These are phyloP conservation scores for Anisodus acutangulus DNA, from an alignment of 257 asterid species.

Conservation along the genomic window DNA sequence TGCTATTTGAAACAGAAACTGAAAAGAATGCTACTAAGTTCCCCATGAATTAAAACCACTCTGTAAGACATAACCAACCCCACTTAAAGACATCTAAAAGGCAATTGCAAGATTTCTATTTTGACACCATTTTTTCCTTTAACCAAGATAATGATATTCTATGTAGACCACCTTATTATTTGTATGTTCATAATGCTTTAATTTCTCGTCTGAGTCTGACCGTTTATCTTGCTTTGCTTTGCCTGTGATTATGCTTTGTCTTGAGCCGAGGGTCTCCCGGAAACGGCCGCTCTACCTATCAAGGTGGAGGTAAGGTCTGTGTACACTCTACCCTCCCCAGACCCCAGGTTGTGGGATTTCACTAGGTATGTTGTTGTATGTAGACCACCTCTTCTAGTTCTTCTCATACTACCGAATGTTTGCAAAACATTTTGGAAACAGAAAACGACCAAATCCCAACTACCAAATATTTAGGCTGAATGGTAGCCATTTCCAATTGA, in stretches of 20 bases:
- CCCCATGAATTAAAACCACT: neutral
- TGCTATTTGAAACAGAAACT: conserved; percentile 4
- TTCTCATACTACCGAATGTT: conserved; percentile 1
- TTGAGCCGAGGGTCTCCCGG: no score
- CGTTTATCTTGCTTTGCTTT: no score
- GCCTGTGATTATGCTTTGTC: no score
- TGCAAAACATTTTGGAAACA: neutral
- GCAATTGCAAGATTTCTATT: conserved; percentile 18
- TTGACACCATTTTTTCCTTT: neutral
- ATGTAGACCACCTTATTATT: neutral
- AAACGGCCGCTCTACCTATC: no score
- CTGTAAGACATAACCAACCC: neutral
- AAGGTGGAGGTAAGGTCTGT: no score
- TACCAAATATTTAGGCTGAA: conserved; percentile 16
- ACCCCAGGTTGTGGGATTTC: no score
- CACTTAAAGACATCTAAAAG: conserved; percentile 8
- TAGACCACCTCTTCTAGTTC: conserved; percentile 19
- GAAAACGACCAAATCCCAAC: conserved; percentile 18
- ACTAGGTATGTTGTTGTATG: no score
- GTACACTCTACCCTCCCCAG: no score
- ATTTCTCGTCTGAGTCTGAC: no score
- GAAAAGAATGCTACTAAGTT: neutral
- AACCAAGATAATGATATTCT: neutral
- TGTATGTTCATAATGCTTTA: no score
- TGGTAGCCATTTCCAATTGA: neutral